phyloP scores from a whole-genome alignment of 2,329 filamentous ascomycete genomes.

The Hypomyces perniciosus region DNA sequence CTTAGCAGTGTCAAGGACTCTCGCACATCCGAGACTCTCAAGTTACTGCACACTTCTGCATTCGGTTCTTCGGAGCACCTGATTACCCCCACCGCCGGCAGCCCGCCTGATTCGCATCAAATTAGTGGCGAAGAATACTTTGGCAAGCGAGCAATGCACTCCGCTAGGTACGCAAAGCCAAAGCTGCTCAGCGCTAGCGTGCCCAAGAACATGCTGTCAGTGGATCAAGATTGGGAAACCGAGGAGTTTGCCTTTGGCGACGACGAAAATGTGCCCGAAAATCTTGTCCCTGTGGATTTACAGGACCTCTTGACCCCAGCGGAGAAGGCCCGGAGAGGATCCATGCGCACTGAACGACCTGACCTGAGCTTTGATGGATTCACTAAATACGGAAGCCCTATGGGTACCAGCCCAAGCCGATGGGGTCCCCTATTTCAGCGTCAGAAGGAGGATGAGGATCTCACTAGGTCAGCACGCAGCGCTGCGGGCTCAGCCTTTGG shows the following conservation, averaged over 20 bases:
- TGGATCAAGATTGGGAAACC: constrained; percentile 58
- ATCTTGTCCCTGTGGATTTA: constrained; percentile 67
- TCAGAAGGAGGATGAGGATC: constrained; percentile 53
- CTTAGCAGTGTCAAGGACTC: constrained; percentile 56
- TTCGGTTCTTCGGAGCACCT: constrained; percentile 63
- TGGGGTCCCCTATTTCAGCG: constrained; percentile 58
- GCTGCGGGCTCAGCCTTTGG: constrained; percentile 51
- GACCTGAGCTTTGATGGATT: constrained; percentile 33
- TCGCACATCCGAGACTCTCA: constrained; percentile 57
- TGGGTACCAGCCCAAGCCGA: constrained; percentile 52
- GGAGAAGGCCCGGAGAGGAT: constrained; percentile 60
- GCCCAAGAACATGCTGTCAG: constrained; percentile 53
- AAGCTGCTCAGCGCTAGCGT: constrained; percentile 62
- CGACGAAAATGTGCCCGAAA: constrained; percentile 46
- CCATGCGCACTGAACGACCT: constrained; percentile 43
- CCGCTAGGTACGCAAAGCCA: constrained; percentile 62
- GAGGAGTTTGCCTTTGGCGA: constrained; percentile 67
- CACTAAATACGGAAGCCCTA: constrained; percentile 56
- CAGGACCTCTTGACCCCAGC: constrained; percentile 61
- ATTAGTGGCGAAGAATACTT: constrained; percentile 53
- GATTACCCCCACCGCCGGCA: constrained; percentile 39
- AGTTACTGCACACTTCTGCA: constrained; percentile 59
- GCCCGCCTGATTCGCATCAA: constrained; percentile 49
- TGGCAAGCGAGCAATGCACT: constrained; percentile 65
- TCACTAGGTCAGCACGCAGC: constrained; percentile 30